phyloP scores from a whole-genome alignment of 1,139 yeast genomes.

The Yamadazyma pseudoaaseri region DNA sequence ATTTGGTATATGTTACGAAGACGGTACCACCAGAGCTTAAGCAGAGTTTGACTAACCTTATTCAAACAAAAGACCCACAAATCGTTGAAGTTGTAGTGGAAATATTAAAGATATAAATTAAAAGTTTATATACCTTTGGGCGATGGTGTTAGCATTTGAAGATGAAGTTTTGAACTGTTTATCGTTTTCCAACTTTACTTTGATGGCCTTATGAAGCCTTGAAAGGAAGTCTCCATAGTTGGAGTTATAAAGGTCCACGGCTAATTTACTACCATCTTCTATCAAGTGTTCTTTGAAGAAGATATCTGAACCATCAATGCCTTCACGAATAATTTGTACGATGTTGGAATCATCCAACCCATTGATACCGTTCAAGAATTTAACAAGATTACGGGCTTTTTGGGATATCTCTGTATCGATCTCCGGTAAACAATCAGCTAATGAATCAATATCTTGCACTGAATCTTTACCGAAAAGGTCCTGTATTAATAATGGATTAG shows the following conservation, averaged over 20 bases:
- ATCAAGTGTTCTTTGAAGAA: slow-evolving; percentile 61
- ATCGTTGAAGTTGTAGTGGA: slow-evolving; percentile 20
- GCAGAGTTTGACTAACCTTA: slow-evolving; percentile 17
- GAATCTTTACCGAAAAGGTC: slow-evolving; percentile 67
- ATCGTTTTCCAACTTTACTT: slow-evolving; percentile 51
- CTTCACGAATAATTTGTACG: slow-evolving; percentile 63
- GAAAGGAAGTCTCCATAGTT: slow-evolving; percentile 61
- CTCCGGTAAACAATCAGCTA: slow-evolving; percentile 66
- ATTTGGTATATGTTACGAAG: slow-evolving; percentile 27
- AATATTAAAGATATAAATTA: slow-evolving; percentile 20
- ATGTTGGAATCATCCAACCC: slow-evolving; percentile 29
- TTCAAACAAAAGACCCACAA: slow-evolving; percentile 17
- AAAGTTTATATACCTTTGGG: slow-evolving; percentile 41
- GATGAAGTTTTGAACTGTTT: slow-evolving; percentile 33
- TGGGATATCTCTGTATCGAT: slow-evolving; percentile 66
- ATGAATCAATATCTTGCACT: slow-evolving; percentile 46
- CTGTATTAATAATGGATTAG: slow-evolving; percentile 62
- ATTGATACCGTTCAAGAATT: slow-evolving; percentile 44
- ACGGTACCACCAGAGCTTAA: slow-evolving; percentile 17
- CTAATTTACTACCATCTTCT: slow-evolving; percentile 58
- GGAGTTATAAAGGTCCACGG: slow-evolving; percentile 35
- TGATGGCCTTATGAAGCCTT: slow-evolving; percentile 59
- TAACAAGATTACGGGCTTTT: slow-evolving; percentile 65
- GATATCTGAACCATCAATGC: slow-evolving; percentile 59
- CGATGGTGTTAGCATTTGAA: slow-evolving; percentile 34